Evolutionary conservation across 2,329 filamentous ascomycete species (phyloP).

Genomic region (Metarhizium humberi): DNA sequence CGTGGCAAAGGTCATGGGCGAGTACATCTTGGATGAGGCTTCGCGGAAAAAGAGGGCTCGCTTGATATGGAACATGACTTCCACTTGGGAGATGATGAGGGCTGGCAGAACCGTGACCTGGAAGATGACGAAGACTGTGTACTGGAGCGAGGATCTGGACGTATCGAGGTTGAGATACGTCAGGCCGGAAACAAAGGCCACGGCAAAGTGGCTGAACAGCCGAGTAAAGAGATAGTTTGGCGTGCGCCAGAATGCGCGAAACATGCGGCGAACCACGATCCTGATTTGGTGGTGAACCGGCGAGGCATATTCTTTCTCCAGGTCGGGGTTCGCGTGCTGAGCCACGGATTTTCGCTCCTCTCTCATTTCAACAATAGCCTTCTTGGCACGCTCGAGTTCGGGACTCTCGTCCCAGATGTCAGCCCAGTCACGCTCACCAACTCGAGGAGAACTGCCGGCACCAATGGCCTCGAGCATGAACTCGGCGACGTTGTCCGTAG

Average conservation of each 20-base stretch:
- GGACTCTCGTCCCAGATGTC: constrained; percentile 69
- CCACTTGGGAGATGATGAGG: constrained; percentile 73
- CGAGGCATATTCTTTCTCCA: constrained; percentile 73
- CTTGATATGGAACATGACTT: constrained; percentile 69
- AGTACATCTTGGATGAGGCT: constrained; percentile 78
- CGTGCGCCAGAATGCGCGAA: constrained; percentile 74
- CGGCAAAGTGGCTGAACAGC: constrained; percentile 73
- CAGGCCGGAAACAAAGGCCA: constrained; percentile 70
- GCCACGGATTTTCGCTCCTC: constrained; percentile 38
- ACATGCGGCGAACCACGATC: constrained; percentile 62
- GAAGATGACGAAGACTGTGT: constrained; percentile 85
- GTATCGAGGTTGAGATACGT: constrained; percentile 71
- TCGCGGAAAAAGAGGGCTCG: constrained; percentile 81
- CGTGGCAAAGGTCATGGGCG: constrained; percentile 65
- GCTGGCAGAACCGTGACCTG: constrained; percentile 78
- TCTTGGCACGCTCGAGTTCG: constrained; percentile 58
- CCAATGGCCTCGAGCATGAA: constrained; percentile 84
- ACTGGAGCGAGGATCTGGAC: constrained; percentile 68
- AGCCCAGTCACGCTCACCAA: constrained; percentile 69
- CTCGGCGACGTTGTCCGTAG: constrained; percentile 54
- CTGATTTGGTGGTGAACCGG: constrained; percentile 71
- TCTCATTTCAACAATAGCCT: constrained; percentile 59
- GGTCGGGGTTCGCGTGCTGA: constrained; percentile 34
- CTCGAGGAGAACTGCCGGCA: constrained; percentile 60
- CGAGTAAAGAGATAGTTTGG: constrained; percentile 86